Conservation (phyloP, 2,329 filamentous ascomycete species). For the Trichoderma semiorbis region DNA sequence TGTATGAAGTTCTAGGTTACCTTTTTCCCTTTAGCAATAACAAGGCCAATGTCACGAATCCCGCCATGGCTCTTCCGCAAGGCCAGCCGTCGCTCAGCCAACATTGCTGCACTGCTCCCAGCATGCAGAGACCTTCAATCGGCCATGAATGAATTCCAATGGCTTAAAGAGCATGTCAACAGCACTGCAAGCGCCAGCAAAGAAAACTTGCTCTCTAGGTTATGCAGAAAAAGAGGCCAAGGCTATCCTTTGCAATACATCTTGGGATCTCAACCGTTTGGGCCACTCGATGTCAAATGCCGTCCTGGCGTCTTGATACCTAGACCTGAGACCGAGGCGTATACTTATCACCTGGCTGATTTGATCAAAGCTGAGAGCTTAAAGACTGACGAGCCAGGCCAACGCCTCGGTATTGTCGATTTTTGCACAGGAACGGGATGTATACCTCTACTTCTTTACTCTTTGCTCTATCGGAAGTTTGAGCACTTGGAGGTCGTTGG, state of each 20-base stretch:
- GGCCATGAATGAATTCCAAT: slow-evolving; percentile 67
- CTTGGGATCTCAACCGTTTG: slow-evolving; percentile 84
- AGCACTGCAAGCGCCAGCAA: slow-evolving; percentile 21
- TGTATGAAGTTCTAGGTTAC: too few species aligned
- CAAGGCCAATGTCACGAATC: slow-evolving; percentile 57
- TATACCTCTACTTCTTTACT: slow-evolving; percentile 73
- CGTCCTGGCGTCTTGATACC: slow-evolving; percentile 79
- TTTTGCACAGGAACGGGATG: slow-evolving; percentile 90
- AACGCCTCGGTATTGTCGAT: slow-evolving; percentile 65
- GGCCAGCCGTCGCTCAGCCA: slow-evolving; percentile 51
- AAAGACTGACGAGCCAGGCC: slow-evolving; percentile 3
- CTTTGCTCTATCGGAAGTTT: slow-evolving; percentile 49
- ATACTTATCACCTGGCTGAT: slow-evolving; percentile 54
- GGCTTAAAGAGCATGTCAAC: slow-evolving; percentile 62
- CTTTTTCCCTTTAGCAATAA: not conserved
- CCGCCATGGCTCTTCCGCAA: slow-evolving; percentile 53
- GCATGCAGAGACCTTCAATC: slow-evolving; percentile 61
- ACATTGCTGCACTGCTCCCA: slow-evolving; percentile 59
- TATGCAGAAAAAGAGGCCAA: slow-evolving; percentile 49
- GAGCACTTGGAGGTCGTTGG: slow-evolving; percentile 55
- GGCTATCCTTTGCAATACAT: slow-evolving; percentile 87
- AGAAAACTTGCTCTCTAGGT: slow-evolving; percentile 30
- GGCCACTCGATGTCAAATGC: slow-evolving; percentile 74
- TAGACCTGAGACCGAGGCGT: slow-evolving; percentile 71
- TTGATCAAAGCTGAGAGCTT: slow-evolving; percentile 34